These are phyloP conservation scores for Pseudodiploospora longispora DNA, from an alignment of 2,329 filamentous ascomycete species.

Conservation along the genomic window DNA sequence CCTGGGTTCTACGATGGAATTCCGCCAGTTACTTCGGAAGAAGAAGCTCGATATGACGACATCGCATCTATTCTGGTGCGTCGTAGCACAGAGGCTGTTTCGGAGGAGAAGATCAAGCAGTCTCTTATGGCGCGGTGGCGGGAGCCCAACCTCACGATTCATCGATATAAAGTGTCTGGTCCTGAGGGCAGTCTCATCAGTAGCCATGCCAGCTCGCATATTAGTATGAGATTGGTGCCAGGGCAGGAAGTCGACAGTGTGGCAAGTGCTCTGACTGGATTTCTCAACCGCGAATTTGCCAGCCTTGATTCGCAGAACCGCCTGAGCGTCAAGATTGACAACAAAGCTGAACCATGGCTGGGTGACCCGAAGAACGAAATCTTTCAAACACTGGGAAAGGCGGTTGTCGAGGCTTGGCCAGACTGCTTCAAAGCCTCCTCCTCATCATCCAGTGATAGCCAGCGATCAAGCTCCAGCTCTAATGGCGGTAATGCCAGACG, in stretches of 20 bases:
- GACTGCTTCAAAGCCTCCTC: conserved; percentile 33
- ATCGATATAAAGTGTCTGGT: conserved; percentile 86
- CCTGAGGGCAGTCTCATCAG: conserved; percentile 90
- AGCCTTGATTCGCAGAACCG: conserved; percentile 72
- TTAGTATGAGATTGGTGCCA: conserved; percentile 87
- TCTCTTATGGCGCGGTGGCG: conserved; percentile 92
- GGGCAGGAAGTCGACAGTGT: conserved; percentile 83
- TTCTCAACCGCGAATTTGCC: conserved; percentile 63
- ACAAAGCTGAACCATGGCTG: conserved; percentile 92
- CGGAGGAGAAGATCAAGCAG: conserved; percentile 64
- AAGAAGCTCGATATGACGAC: conserved; percentile 74
- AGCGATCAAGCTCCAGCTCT: background rate
- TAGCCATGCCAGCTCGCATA: conserved; percentile 74
- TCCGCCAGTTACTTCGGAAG: conserved; percentile 62
- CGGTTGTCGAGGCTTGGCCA: conserved; percentile 79
- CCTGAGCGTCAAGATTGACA: conserved; percentile 76
- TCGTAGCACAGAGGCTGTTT: conserved; percentile 53
- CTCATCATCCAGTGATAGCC: background rate
- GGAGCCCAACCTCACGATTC: conserved; percentile 88
- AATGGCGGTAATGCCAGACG: conserved; percentile 7
- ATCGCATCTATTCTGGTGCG: conserved; percentile 71
- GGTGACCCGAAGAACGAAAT: conserved; percentile 86
- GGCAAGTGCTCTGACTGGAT: conserved; percentile 56
- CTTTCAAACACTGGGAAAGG: conserved; percentile 79
- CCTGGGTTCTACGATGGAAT: conserved; percentile 86